phyloP scores from a whole-genome alignment of 2,329 filamentous ascomycete genomes.

The Fusarium devonianum region DNA sequence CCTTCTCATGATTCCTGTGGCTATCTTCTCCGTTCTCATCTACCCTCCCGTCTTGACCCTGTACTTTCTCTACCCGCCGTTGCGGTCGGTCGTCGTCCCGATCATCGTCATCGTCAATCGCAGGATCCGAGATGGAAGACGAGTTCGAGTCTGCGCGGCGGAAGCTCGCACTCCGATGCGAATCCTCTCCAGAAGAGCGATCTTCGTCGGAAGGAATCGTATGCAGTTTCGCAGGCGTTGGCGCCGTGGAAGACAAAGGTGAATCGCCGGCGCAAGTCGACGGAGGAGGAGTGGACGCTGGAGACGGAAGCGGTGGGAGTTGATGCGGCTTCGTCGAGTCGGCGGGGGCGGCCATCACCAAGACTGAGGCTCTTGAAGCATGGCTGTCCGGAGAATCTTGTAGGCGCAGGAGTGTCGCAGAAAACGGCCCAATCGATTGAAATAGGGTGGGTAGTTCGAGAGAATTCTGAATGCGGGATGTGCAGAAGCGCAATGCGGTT shows the following conservation, averaged over 20 bases:
- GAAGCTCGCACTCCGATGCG: constrained; percentile 32
- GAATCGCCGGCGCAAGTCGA: constrained; percentile 22
- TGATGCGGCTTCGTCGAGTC: constrained; percentile 31
- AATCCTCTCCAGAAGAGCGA: constrained; percentile 43
- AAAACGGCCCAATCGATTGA: not conserved
- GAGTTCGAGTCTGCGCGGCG: constrained; percentile 38
- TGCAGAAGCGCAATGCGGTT: no score
- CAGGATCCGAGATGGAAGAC: constrained; percentile 44
- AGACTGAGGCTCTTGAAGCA: constrained; percentile 31
- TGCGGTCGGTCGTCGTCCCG: not conserved
- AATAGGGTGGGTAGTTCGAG: not conserved
- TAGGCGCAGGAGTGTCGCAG: not conserved
- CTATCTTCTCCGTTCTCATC: constrained; percentile 11
- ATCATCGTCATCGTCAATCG: constrained; percentile 35
- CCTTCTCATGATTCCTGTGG: constrained; percentile 8
- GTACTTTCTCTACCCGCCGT: not conserved
- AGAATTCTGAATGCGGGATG: no score
- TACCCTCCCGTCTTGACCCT: constrained; percentile 1
- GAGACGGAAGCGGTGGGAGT: constrained; percentile 32
- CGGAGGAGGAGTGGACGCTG: constrained; percentile 16
- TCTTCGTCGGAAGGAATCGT: constrained; percentile 44
- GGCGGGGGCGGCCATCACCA: constrained; percentile 41
- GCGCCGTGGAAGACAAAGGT: not conserved
- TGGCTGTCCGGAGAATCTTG: constrained; percentile 5
- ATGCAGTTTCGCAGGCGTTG: constrained; percentile 17